These are phyloP conservation scores for Daldinia vernicosa DNA, from an alignment of 495 filamentous ascomycete genomes.

Conservation along the genomic window DNA sequence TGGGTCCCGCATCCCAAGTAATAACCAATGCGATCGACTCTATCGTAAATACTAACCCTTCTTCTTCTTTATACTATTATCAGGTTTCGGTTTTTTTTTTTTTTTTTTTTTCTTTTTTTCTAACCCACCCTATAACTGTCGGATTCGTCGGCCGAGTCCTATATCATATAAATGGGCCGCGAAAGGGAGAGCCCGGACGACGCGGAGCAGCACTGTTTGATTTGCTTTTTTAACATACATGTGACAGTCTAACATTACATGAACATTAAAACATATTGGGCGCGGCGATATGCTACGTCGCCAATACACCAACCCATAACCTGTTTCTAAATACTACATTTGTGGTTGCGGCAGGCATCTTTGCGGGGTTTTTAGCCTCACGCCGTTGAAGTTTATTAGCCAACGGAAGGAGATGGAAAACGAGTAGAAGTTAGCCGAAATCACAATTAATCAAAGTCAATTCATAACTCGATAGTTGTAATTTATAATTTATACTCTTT, in stretches of 20 bases:
- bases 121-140: background rate
- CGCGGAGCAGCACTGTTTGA: constrained; percentile 6
- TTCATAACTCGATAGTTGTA: background rate
- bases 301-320: background rate
- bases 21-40: constrained; percentile 32
- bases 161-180: constrained; percentile 1
- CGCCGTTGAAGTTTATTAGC: background rate
- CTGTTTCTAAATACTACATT: constrained; percentile 13
- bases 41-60: background rate
- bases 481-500: background rate
- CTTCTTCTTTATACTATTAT: background rate
- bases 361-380: constrained; percentile 20
- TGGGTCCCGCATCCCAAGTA: constrained; percentile 36
- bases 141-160: constrained; percentile 21
- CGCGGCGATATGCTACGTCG: background rate
- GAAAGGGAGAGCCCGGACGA: background rate
- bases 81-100: background rate
- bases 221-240: background rate
- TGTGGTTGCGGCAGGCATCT: constrained; percentile 26
- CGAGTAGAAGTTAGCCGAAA: background rate
- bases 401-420: background rate
- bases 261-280: background rate
- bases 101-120: background rate
- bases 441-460: background rate
- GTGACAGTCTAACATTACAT: background rate